Percentiles rank a stretch among this genome's conserved stretches.
Evolutionary conservation across 2,329 filamentous ascomycete species (phyloP).

Genomic region (Trichoderma pleuroti): DNA sequence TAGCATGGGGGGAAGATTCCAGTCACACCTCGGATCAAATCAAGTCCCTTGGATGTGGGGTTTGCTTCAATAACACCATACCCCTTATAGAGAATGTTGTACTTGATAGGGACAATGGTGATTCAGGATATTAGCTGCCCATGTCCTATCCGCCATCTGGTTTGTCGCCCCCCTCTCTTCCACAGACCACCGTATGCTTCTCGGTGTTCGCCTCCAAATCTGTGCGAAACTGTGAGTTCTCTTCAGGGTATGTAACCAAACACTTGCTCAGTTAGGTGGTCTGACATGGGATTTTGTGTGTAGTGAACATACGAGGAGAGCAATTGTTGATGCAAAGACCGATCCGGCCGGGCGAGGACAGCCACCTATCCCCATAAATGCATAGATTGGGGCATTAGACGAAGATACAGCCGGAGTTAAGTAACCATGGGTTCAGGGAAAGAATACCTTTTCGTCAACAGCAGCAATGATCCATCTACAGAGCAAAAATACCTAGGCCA

Average conservation of each 20-base stretch:
- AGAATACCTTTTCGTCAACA: not conserved
- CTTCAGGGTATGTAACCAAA: not conserved
- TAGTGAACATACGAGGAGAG: not conserved
- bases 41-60: not conserved
- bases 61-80: not conserved
- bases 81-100: not conserved
- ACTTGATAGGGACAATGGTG: not conserved
- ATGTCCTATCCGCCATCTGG: not conserved
- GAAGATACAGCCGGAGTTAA: not conserved
- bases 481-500: not conserved
- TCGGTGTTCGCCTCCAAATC: not conserved
- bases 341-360: not conserved
- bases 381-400: not conserved
- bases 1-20: not conserved
- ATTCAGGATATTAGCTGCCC: not conserved
- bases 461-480: not conserved
- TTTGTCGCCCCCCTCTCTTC: not conserved
- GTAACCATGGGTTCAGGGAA: not conserved
- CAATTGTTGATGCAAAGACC: not conserved
- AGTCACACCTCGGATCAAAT: not conserved
- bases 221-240: not conserved
- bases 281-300: not conserved
- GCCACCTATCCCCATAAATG: not conserved
- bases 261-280: not conserved
- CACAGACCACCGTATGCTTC: not conserved